These are phyloP conservation scores for Arxiozyma slooffiae DNA, from an alignment of 1,139 yeast species.

Conservation along the genomic window DNA sequence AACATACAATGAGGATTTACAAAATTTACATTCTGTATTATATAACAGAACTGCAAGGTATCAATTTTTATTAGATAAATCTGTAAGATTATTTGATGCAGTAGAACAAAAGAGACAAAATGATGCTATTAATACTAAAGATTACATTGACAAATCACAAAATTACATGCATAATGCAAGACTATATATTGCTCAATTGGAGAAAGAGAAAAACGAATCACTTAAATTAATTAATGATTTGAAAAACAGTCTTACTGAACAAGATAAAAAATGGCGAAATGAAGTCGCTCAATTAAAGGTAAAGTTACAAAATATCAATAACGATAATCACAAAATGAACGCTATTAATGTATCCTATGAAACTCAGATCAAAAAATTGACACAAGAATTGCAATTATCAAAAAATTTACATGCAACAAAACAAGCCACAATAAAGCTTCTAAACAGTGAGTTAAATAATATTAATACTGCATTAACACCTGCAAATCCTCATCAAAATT, in stretches of 20 bases:
- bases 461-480: neutral
- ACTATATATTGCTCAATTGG: neutral
- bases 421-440: neutral
- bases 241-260: neutral
- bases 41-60: conserved; percentile 3
- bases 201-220: neutral
- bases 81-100: neutral
- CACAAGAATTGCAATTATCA: neutral
- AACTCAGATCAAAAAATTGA: neutral
- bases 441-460: neutral
- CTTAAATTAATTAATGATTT: neutral
- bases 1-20: neutral
- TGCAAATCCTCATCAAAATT: neutral
- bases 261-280: neutral
- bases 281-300: neutral
- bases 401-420: neutral
- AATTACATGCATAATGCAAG: neutral
- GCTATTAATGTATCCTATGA: neutral
- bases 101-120: neutral
- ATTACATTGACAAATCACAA: neutral
- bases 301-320: neutral
- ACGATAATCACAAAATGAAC: neutral
- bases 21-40: neutral
- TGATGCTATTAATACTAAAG: conserved; percentile 1
- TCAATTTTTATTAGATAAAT: neutral